Evolutionary conservation across 2,329 filamentous ascomycete species (phyloP).

Genomic region (Pestalotiopsis fici): DNA sequence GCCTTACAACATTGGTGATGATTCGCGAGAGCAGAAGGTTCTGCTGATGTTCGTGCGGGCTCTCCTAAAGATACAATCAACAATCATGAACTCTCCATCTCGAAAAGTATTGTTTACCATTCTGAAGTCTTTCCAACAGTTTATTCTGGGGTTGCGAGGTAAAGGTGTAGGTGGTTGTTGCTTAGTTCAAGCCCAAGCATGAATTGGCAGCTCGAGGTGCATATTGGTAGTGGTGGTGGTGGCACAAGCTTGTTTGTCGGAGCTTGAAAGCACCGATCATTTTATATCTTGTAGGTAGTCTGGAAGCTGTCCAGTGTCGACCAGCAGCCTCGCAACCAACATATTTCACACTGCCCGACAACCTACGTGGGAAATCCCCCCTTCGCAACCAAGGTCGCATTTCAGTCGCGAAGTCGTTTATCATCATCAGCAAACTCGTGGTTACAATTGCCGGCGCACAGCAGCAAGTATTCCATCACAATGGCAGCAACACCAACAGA

Average conservation of each 20-base stretch:
- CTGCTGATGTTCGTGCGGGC: constrained; percentile 96
- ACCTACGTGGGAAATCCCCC: not conserved
- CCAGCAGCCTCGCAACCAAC: not conserved
- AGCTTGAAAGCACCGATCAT: constrained; percentile 5
- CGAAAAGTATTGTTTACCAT: not conserved
- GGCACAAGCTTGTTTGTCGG: not conserved
- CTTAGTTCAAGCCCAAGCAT: not conserved
- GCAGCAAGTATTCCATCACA: constrained; percentile 15
- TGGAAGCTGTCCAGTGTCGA: too few relatives aligned
- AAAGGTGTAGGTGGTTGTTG: not conserved
- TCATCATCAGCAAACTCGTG: not conserved
- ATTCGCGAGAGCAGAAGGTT: constrained; percentile 90
- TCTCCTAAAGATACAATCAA: constrained; percentile 64
- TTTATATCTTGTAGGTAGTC: not conserved
- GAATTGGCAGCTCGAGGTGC: not conserved
- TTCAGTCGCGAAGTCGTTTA: not conserved
- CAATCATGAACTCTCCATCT: not conserved
- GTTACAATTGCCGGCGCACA: not conserved
- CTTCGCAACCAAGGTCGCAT: not conserved
- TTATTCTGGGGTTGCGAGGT: not conserved
- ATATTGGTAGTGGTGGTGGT: too few relatives aligned
- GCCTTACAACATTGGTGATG: constrained; percentile 95
- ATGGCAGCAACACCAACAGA: constrained; percentile 69
- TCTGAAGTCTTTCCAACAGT: not conserved
- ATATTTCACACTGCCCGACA: not conserved